A percentile compares a stretch with the other conserved stretches of the same genome.
Evolutionary conservation across 495 filamentous ascomycete species (phyloP).

Genomic region (Penicillium mononematosum): DNA sequence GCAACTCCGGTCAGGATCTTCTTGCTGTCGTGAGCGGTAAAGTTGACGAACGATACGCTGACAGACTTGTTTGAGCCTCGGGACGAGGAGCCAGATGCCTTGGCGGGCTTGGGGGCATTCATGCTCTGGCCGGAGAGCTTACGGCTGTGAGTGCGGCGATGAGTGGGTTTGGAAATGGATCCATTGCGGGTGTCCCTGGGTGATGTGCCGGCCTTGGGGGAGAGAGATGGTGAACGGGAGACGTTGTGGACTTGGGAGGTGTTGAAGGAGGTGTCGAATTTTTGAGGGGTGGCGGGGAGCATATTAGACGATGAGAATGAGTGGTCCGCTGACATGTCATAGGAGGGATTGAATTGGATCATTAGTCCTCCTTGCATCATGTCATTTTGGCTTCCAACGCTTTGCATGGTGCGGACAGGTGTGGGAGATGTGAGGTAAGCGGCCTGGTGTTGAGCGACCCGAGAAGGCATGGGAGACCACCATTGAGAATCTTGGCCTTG

Average conservation of each 20-base stretch:
- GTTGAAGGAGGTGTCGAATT: conserved; percentile 33
- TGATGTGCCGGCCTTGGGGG: conserved; percentile 35
- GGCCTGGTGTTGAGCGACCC: conserved; percentile 38
- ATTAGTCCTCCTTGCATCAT: conserved; percentile 48
- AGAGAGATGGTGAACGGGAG: conserved; percentile 42
- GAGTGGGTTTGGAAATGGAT: conserved; percentile 22
- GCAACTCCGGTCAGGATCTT: conserved; percentile 89
- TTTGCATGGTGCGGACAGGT: conserved; percentile 35
- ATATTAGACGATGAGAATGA: conserved; percentile 34
- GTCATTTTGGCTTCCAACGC: conserved; percentile 34
- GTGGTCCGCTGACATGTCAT: conserved; percentile 36
- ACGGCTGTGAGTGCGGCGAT: conserved; percentile 35
- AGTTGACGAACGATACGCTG: conserved; percentile 81
- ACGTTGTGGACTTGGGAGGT: conserved; percentile 27
- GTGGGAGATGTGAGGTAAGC: conserved; percentile 40
- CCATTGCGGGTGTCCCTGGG: conserved; percentile 27
- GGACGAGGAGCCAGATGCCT: conserved; percentile 31
- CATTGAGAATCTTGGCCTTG: conserved; percentile 42
- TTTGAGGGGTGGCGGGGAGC: conserved; percentile 27
- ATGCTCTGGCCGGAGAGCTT: conserved; percentile 42
- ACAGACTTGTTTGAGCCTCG: conserved; percentile 39
- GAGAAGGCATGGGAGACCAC: conserved; percentile 46
- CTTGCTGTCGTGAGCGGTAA: conserved; percentile 75
- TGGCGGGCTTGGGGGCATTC: conserved; percentile 38
- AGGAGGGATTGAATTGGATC: conserved; percentile 47